These are phyloP conservation scores for Candida taoyuanica DNA, from an alignment of 805 yeast species.

Conservation along the genomic window DNA sequence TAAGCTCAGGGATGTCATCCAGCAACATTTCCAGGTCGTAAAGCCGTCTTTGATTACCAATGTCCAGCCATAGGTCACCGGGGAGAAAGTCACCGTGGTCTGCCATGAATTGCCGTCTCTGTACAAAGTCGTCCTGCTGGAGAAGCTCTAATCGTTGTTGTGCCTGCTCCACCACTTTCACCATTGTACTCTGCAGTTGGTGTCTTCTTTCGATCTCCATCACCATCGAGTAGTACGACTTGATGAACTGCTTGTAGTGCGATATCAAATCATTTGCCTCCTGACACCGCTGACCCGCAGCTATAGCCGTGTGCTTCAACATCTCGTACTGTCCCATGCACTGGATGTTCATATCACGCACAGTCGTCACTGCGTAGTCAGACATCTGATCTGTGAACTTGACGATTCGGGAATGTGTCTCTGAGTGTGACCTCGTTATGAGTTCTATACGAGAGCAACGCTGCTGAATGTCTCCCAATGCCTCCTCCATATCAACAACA, in stretches of 20 bases:
- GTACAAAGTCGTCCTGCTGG: conserved; percentile 39
- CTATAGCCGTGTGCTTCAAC: conserved; percentile 6
- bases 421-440: no score
- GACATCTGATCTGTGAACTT: no score
- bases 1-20: conserved; percentile 6
- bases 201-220: conserved; percentile 50
- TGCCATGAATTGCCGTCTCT: conserved; percentile 40
- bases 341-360: no score
- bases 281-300: conserved; percentile 17
- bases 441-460: conserved; percentile 19
- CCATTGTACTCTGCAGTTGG: conserved; percentile 37
- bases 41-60: conserved; percentile 29
- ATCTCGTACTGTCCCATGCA: no score
- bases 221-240: conserved; percentile 48
- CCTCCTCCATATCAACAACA: conserved; percentile 40
- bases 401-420: no score
- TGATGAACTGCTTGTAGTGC: conserved; percentile 47
- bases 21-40: conserved; percentile 2
- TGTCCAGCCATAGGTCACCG: conserved; percentile 42
- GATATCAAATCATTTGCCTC: conserved; percentile 34
- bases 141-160: conserved; percentile 34
- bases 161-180: conserved; percentile 37
- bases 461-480: conserved; percentile 28
- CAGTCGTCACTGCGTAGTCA: no score
- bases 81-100: conserved; percentile 56